phyloP scores from a whole-genome alignment of 257 asterid genomes.

The Craterostigma plantagineum region DNA sequence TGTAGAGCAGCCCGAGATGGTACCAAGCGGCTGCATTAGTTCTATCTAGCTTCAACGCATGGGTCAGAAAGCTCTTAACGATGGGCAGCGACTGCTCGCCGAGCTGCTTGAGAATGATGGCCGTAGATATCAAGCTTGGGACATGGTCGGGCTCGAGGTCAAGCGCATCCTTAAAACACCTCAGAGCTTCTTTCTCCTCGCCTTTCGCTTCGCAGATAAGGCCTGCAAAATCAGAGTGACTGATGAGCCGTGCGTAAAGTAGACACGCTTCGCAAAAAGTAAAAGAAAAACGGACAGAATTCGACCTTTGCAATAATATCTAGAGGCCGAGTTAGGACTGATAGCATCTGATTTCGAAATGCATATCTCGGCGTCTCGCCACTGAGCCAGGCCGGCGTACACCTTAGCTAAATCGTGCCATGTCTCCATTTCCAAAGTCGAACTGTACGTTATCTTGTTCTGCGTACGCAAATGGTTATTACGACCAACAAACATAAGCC shows the following conservation, averaged over 20 bases:
- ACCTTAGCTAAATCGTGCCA: conserved; percentile 88
- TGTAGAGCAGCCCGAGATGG: conserved; percentile 68
- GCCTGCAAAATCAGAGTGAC: conserved; percentile 22
- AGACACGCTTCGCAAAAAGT: conserved; percentile 1
- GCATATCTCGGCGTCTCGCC: conserved; percentile 86
- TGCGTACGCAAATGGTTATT: conserved; percentile 7
- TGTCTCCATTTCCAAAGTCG: conserved; percentile 63
- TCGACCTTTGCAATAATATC: conserved; percentile 63
- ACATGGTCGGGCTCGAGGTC: conserved; percentile 67
- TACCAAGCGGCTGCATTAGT: conserved; percentile 72
- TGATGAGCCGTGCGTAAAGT: not conserved
- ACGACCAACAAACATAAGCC: not conserved
- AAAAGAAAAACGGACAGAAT: not conserved
- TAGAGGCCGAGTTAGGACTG: conserved; percentile 72
- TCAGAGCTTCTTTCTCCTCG: conserved; percentile 46
- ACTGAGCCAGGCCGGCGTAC: conserved; percentile 60
- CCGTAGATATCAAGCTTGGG: conserved; percentile 67
- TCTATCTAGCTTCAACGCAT: conserved; percentile 64
- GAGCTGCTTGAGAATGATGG: conserved; percentile 29
- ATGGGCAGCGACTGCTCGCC: conserved; percentile 43
- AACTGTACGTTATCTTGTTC: conserved; percentile 22
- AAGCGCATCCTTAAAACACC: conserved; percentile 46
- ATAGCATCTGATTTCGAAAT: conserved; percentile 68
- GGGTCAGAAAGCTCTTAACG: conserved; percentile 62
- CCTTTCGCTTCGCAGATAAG: conserved; percentile 47